These are phyloP conservation scores for Trypanosoma melophagium DNA, from an alignment of 208 protist genomes.

Conservation along the genomic window DNA sequence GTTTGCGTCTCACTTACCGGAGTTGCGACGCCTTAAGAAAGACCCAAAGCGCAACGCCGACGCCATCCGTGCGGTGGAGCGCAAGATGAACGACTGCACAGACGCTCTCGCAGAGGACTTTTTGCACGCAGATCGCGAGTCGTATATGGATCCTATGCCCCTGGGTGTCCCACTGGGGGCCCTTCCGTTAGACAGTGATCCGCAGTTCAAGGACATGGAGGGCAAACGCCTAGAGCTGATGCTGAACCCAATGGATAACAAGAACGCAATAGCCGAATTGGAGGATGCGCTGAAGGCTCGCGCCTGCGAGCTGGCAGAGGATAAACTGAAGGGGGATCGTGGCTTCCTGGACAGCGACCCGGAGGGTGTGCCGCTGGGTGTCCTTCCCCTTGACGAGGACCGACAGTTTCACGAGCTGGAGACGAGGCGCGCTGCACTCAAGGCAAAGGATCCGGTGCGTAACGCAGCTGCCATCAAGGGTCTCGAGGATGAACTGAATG, in stretches of 20 bases:
- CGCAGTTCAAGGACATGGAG: slow-evolving; percentile 63
- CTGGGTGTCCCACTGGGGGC: slow-evolving; percentile 47
- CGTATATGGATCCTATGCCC: slow-evolving; percentile 60
- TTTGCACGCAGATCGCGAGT: slow-evolving; percentile 48
- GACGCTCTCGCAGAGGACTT: slow-evolving; percentile 57
- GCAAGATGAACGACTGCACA: slow-evolving; percentile 44
- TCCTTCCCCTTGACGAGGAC: slow-evolving; percentile 70
- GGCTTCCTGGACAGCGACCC: slow-evolving; percentile 59
- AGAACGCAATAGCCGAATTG: slow-evolving; percentile 37
- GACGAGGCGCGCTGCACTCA: slow-evolving; percentile 51
- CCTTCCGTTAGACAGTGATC: slow-evolving; percentile 54
- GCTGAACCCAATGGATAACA: slow-evolving; percentile 44
- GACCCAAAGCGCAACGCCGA: slow-evolving; percentile 55
- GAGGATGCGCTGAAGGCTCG: slow-evolving; percentile 55
- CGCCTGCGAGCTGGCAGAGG: slow-evolving; percentile 50
- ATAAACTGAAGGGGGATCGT: slow-evolving; percentile 58
- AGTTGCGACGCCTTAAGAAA: slow-evolving; percentile 64
- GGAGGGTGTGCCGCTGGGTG: slow-evolving; percentile 53
- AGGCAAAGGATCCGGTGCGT: slow-evolving; percentile 51
- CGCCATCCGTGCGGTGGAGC: slow-evolving; percentile 42
- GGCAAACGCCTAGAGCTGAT: slow-evolving; percentile 58
- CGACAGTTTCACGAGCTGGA: slow-evolving; percentile 57
- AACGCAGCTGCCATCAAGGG: slow-evolving; percentile 55
- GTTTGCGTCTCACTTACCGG: slow-evolving; percentile 51
- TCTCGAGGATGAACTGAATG: slow-evolving; percentile 76